A percentile compares a stretch with the other conserved stretches of the same genome.
Conservation (phyloP, 164 flowering plant genomes). For the Magnolia officinalis region DNA sequence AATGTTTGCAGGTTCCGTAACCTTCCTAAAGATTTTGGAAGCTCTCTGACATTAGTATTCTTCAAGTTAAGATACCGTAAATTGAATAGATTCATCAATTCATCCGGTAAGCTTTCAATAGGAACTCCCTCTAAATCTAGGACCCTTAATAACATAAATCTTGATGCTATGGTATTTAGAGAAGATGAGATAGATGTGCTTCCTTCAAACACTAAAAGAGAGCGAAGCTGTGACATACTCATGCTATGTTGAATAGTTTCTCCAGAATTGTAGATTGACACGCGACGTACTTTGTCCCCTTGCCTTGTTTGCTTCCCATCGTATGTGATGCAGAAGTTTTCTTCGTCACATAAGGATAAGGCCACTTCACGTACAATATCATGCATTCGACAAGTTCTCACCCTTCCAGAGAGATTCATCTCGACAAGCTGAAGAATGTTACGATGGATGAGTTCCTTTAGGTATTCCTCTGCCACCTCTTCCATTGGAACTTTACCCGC, state of each 20-base stretch:
- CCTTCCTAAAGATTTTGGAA: conserved; percentile 39
- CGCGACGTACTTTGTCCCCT: background rate
- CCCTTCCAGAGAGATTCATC: background rate
- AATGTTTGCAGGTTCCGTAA: conserved; percentile 34
- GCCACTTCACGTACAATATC: conserved; percentile 18
- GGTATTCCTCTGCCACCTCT: conserved; percentile 8
- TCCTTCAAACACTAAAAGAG: conserved; percentile 27
- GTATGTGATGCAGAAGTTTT: background rate
- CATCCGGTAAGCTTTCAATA: conserved; percentile 26
- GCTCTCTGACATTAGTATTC: conserved; percentile 25
- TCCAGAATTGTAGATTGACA: conserved; percentile 7
- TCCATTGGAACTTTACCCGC: background rate
- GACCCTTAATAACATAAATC: conserved; percentile 28
- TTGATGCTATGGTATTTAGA: conserved; percentile 7
- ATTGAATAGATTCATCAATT: conserved; percentile 25
- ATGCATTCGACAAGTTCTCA: conserved; percentile 6
- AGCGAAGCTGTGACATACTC: conserved; percentile 23
- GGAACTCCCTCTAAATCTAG: conserved; percentile 28
- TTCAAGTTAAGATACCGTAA: conserved; percentile 35
- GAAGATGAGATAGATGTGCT: conserved; percentile 16
- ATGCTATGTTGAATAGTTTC: conserved; percentile 11
- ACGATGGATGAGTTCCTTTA: conserved; percentile 11
- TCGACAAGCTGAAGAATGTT: conserved; percentile 9
- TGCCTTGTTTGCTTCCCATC: background rate
- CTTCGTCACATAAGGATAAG: conserved; percentile 3